Conservation (phyloP, 2,329 filamentous ascomycete genomes). For the Reticulascus tulasneorum region DNA sequence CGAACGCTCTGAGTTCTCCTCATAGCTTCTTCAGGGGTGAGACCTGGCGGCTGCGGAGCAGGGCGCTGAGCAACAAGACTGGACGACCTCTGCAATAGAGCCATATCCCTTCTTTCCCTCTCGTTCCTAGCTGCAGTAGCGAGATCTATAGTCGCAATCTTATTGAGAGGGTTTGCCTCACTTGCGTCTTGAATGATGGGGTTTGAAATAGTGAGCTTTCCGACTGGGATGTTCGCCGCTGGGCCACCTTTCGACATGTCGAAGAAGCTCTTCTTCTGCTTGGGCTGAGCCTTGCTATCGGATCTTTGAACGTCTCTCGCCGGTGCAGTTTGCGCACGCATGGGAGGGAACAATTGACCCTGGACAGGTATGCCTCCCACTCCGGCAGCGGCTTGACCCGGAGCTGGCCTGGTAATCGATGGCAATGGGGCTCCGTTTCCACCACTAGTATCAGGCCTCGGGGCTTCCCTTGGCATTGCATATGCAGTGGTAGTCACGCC, state of each 20-base stretch:
- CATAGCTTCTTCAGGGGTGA: constrained; percentile 27
- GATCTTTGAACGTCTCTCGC: constrained; percentile 13
- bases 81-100: constrained; percentile 22
- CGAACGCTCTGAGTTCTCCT: constrained; percentile 31
- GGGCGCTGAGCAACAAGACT: constrained; percentile 29
- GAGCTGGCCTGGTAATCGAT: constrained; percentile 31
- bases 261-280: constrained; percentile 24
- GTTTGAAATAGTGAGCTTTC: constrained; percentile 44
- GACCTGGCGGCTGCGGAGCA: constrained; percentile 30
- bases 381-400: constrained; percentile 29
- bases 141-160: constrained; percentile 47
- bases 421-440: constrained; percentile 27
- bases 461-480: constrained; percentile 25
- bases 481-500: constrained; percentile 33
- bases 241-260: constrained; percentile 19
- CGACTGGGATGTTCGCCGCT: constrained; percentile 20
- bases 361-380: constrained; percentile 35
- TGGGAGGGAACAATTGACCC: constrained; percentile 38
- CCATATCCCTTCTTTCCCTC: constrained; percentile 35
- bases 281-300: constrained; percentile 13
- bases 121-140: constrained; percentile 45
- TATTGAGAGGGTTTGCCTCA: constrained; percentile 36
- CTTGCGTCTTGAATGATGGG: constrained; percentile 38
- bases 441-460: constrained; percentile 13
- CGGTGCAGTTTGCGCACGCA: constrained; percentile 25